Percentiles rank a stretch among this genome's conserved stretches.
These are phyloP conservation scores for Lipomyces mesembrius DNA, from an alignment of 805 yeast genomes.

Conservation along the genomic window DNA sequence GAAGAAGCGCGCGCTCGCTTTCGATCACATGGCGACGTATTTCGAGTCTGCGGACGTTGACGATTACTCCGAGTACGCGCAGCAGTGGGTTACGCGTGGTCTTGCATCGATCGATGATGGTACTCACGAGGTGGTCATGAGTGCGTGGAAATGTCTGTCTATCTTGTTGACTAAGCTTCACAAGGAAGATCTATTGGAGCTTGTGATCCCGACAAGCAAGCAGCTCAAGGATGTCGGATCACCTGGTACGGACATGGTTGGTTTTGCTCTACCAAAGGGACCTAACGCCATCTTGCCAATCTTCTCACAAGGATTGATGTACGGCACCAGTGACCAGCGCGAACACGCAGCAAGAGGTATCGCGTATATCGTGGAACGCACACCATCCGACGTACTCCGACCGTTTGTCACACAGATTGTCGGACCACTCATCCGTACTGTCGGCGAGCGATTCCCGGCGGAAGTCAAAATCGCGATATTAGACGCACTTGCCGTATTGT, in stretches of 20 bases:
- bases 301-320: constrained; percentile 93
- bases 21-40: constrained; percentile 70
- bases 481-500: constrained; percentile 76
- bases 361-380: constrained; percentile 81
- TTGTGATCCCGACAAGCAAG: constrained; percentile 80
- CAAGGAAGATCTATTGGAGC: constrained; percentile 74
- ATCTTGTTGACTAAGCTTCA: constrained; percentile 71
- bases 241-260: constrained; percentile 68
- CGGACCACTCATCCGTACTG: constrained; percentile 96
- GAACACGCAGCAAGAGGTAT: constrained; percentile 87
- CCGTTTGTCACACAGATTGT: constrained; percentile 91
- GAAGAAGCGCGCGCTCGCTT: constrained; percentile 64
- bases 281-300: constrained; percentile 88
- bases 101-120: constrained; percentile 74
- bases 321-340: constrained; percentile 82
- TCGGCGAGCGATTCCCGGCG: constrained; percentile 91
- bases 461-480: constrained; percentile 95
- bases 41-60: constrained; percentile 70
- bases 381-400: constrained; percentile 71
- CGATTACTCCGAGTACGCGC: constrained; percentile 63
- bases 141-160: constrained; percentile 66
- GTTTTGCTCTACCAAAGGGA: constrained; percentile 72
- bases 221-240: constrained; percentile 69
- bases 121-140: constrained; percentile 63
- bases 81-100: constrained; percentile 72